A percentile compares a stretch with the other conserved stretches of the same genome.
Conservation (phyloP, 2,329 filamentous ascomycete species). For the Acrocalymma vagum region DNA sequence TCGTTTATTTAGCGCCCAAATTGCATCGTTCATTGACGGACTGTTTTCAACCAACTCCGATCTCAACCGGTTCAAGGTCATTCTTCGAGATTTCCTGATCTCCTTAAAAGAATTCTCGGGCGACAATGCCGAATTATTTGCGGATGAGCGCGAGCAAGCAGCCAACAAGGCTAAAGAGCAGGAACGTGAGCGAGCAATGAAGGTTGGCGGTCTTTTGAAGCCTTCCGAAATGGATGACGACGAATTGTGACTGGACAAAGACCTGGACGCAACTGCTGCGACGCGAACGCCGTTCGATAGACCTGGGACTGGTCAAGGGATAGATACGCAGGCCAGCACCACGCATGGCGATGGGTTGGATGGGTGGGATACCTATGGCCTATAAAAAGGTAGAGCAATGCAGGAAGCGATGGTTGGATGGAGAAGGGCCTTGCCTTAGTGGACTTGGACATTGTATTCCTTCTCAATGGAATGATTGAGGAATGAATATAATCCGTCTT, state of each 20-base stretch:
- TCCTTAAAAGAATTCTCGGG: slow-evolving; percentile 96
- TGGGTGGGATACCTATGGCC: slow-evolving; percentile 73
- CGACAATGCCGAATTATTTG: slow-evolving; percentile 92
- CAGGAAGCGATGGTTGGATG: too few relatives aligned
- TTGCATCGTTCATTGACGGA: slow-evolving; percentile 87
- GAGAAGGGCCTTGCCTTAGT: too few relatives aligned
- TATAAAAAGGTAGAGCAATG: too few relatives aligned
- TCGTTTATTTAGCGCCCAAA: slow-evolving; percentile 73
- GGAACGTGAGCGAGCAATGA: slow-evolving; percentile 90
- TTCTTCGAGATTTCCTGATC: slow-evolving; percentile 95
- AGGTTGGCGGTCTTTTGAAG: slow-evolving; percentile 95
- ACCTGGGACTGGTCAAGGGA: slow-evolving; percentile 11
- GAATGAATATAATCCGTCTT: too few relatives aligned
- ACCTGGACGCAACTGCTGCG: slow-evolving; percentile 45
- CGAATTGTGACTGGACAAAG: slow-evolving; percentile 79
- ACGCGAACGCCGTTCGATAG: slow-evolving; percentile 49
- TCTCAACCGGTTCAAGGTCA: slow-evolving; percentile 93
- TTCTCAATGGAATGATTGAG: slow-evolving; percentile 12
- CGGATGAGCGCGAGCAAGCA: slow-evolving; percentile 93
- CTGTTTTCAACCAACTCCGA: slow-evolving; percentile 89
- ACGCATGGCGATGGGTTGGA: slow-evolving; percentile 54
- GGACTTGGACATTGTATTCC: not conserved
- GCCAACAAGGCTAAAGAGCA: slow-evolving; percentile 84
- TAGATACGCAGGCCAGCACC: slow-evolving; percentile 19
- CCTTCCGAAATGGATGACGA: slow-evolving; percentile 90